phyloP scores from a whole-genome alignment of 2,329 filamentous ascomycete species.

The Colletotrichum lindemuthianum region DNA sequence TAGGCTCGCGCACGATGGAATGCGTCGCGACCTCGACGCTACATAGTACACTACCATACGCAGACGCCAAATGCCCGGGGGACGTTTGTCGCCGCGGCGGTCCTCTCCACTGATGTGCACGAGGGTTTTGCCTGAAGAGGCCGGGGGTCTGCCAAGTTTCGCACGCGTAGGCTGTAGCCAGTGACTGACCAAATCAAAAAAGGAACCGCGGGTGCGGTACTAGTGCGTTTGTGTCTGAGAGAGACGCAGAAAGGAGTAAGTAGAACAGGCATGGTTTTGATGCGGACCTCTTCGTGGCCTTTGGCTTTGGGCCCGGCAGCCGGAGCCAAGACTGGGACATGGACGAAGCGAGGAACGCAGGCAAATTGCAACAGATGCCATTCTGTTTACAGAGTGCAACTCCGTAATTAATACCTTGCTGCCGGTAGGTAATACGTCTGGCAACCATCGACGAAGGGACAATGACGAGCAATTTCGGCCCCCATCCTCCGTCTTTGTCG shows the following conservation, averaged over 20 bases:
- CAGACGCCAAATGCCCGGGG: not conserved
- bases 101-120: conserved; percentile 31
- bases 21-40: conserved; percentile 19
- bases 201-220: conserved; percentile 16
- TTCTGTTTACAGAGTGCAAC: not conserved
- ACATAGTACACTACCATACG: not conserved
- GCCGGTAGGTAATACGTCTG: no score
- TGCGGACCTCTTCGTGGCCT: conserved; percentile 2
- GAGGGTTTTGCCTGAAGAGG: conserved; percentile 12
- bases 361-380: conserved; percentile 7
- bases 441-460: not conserved
- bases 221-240: not conserved
- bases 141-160: conserved; percentile 35
- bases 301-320: conserved; percentile 13
- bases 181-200: conserved; percentile 21
- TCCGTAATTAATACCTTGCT: no score
- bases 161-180: conserved; percentile 21
- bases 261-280: conserved; percentile 5
- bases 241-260: no score
- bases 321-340: conserved; percentile 9
- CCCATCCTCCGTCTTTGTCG: not conserved
- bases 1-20: not conserved
- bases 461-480: conserved; percentile 5
- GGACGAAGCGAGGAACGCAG: conserved; percentile 18
- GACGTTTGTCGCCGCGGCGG: conserved; percentile 26